Conservation (phyloP, 768 basidiomycete species). For the Sporobolomyces pararoseus region DNA sequence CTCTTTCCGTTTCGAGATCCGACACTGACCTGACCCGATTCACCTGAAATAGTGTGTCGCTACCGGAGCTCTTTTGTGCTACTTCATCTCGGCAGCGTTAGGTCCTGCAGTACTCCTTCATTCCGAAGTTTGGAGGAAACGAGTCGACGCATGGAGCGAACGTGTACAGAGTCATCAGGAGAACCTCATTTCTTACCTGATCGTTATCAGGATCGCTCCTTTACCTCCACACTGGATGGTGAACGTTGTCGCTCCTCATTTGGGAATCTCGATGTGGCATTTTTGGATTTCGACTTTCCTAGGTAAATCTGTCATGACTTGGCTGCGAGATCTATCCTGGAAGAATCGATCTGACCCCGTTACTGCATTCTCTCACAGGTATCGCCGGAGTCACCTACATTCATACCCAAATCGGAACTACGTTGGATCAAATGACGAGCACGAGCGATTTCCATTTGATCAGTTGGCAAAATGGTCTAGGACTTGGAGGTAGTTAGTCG, state of each 20-base stretch:
- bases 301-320: too few species aligned
- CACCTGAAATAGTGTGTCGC: constrained; percentile 63
- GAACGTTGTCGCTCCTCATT: constrained; percentile 85
- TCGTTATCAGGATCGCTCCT: constrained; percentile 84
- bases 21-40: neutral
- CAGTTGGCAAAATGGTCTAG: constrained; percentile 34
- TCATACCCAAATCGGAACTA: constrained; percentile 75
- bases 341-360: too few species aligned
- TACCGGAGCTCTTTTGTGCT: constrained; percentile 84
- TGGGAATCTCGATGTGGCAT: constrained; percentile 74
- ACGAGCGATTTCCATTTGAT: constrained; percentile 89
- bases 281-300: constrained; percentile 90
- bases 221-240: constrained; percentile 90
- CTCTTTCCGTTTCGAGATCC: neutral
- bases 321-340: too few species aligned
- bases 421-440: constrained; percentile 91
- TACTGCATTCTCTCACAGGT: constrained; percentile 12
- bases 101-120: constrained; percentile 87
- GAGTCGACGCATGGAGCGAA: constrained; percentile 73
- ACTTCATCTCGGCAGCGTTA: constrained; percentile 82
- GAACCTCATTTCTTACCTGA: constrained; percentile 85
- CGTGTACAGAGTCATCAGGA: constrained; percentile 74
- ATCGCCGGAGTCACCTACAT: constrained; percentile 88
- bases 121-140: constrained; percentile 75
- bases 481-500: constrained; percentile 36